Evolutionary conservation across 2,329 filamentous ascomycete species (phyloP), one percentile per base, ranked within the genome.

Genomic region (Teratosphaeria nubilosa): DNA sequence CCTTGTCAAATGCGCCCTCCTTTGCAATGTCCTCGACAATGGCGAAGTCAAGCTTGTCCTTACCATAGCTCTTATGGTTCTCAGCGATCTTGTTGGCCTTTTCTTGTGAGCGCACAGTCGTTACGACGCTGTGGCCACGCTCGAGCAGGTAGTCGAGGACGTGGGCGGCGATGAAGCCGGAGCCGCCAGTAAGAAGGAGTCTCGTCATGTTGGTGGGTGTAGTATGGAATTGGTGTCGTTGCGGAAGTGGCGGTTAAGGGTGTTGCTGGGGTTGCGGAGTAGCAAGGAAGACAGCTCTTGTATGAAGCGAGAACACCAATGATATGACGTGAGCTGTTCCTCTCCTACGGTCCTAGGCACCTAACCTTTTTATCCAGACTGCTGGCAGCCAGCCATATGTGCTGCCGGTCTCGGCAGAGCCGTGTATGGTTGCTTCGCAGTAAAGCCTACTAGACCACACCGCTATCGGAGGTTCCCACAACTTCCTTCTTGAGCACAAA

Each of bases 1-100:
- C 82, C 70, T 78, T 67, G 61, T 80, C 77, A 63, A 94, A 95
- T 25, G 87, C 88, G 20, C 81, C 82, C 24, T 84, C 79, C 61
- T 83, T 69, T 0, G 86, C 85, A 63, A 95, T 85, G 63, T 95
- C 87, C 54, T 83, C 79, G 13, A 95, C 87, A 60, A 92, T 81
- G 37, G 73, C 79, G 67, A 85, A 87, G 59, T 80, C 80, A 32
- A 88, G 76, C 68, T 82, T 81, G 58, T 80, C 79, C 58, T 81
- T 79, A 1, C 79, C 74, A 7, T 75, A 72, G 30, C 69, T 72
- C 51, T 78, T 76, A 66, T 84, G 78, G 22, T 77, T 78, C 22
- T 77, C 74, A 59, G 81, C 77, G 67, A 86, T 85, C 66, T 78
- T 81, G 63, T 83, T 76, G 48, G 81, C 84, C 69, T 86, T 86